Base-by-base conservation (phyloP, 768 basidiomycete genomes). In the Lactarius akahatsu region DNA sequence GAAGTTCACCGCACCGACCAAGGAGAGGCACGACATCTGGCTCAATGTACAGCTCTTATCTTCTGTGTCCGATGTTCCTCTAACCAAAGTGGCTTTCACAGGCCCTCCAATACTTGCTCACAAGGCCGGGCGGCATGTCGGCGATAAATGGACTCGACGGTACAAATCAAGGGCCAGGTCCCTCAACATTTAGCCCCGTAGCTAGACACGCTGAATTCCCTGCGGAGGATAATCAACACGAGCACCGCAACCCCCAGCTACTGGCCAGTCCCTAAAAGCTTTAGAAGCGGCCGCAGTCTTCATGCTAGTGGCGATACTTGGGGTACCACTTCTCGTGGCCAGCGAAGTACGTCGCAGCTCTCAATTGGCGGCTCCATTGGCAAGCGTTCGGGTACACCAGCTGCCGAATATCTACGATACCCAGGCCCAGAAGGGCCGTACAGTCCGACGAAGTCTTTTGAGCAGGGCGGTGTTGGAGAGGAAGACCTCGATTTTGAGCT, bases 21-120 rank as follows among this genome's bases (percentile, higher is more conserved):
- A 92, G 74, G 97, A 98, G 70, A 83, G 96, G 62, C 97, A 99
- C 74, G 96, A 98, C 71, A 94, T 98, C 67, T 99, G 97, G 97
- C 80, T 94, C 61, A 91, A 88, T 77, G 94, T 95, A 76, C 66
- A 87, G 28, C 41, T 58, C 50, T 68, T 45, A 50, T 69, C 60
- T 68, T 36, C 8, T 58, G 66, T 65, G 30, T 63, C 38, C 65
- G 63, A 45, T 47, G 63, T 65, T 36, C 59, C 62, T 69, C 65
- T 69, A 59, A 70, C 43, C 20, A 9, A 9, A 59, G 57, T 36
- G 50, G 61, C 23, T 65, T 32, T 57, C 62, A 32, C 72, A 98
- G 96, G 96, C 96, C 40, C 80, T 98, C 70, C 89, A 90, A 75
- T 98, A 97, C 73, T 86, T 98, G 38, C 81, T 97, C 40, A 84